Evolutionary conservation across 169 alveolate genomes (phyloP), one percentile per base, ranked within the genome.

Genomic region (Eimeria sp.): DNA sequence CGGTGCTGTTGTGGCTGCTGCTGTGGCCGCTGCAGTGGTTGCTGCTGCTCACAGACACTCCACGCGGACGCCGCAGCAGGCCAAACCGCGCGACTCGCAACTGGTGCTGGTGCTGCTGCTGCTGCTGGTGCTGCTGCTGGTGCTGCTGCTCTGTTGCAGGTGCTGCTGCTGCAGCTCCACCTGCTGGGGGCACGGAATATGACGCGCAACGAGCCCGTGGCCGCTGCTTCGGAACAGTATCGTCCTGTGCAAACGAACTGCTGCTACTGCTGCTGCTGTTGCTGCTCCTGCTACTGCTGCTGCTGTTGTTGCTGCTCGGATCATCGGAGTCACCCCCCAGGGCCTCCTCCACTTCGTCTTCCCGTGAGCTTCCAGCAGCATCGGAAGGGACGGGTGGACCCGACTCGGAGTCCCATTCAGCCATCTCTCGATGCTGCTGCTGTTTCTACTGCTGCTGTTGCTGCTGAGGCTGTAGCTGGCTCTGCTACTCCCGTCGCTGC

Each of bases 91-190:
- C 75, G 16, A n/a, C n/a, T n/a, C 16, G 10, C 20, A 11, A 2
- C 40, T 54, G 10, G 61, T 54, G 61, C 61, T 54, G 61, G 6
- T 65, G 75, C 43, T 65, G 89, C 65, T 78, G 89, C 65, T 45
- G 89, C 89, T n/a, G 40, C 40, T 54, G 10, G 61, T 54, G 61
- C 61, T 54, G 61, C 61, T 65, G 75, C 43, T 65, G 89, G 43
- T 78, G 89, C 65, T 45, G 89, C 89, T n/a, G 89, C 14, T 78
- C 65, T 78, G 89, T 63, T 78, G 89, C 84, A n/a, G 89, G 40
- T 78, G 89, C 65, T 67, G 89, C 89, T 45, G 89, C 58, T 78
- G 67, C 65, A 43, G 65, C 89, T 34, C 65, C 58, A 2, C 51
- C 84, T 27, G 84, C 51, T n/a, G 84, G 57, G 22, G 84, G 84